Evolutionary conservation across 805 yeast genomes (phyloP).

Genomic region (Hanseniaspora thailandica): DNA sequence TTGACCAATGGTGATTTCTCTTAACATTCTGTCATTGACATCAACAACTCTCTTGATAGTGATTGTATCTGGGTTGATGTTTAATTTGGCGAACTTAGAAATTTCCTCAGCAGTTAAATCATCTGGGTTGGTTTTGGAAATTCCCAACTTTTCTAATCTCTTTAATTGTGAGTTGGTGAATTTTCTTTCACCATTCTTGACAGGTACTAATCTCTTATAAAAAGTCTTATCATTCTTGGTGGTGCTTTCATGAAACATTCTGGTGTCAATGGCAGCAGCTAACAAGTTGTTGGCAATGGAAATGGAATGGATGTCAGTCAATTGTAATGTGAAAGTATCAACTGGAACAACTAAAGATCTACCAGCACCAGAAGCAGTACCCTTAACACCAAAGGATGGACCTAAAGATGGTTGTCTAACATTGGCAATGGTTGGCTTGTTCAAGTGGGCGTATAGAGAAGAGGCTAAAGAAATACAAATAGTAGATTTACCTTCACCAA

Average conservation of each 20-base stretch:
- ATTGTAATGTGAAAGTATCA: slow-evolving; percentile 97
- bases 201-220: slow-evolving; percentile 76
- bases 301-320: slow-evolving; percentile 94
- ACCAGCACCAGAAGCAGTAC: slow-evolving; percentile 99
- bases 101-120: slow-evolving; percentile 69
- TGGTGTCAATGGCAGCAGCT: slow-evolving; percentile 93
- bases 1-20: slow-evolving; percentile 81
- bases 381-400: slow-evolving; percentile 96
- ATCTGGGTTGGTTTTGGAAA: slow-evolving; percentile 66
- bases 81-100: slow-evolving; percentile 62
- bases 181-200: slow-evolving; percentile 64
- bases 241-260: slow-evolving; percentile 89
- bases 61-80: slow-evolving; percentile 80
- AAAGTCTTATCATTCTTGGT: slow-evolving; percentile 68
- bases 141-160: slow-evolving; percentile 71
- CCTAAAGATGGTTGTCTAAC: slow-evolving; percentile 98
- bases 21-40: slow-evolving; percentile 80
- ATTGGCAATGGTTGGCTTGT: slow-evolving; percentile 75
- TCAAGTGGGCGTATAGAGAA: slow-evolving; percentile 84
- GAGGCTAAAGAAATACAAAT: slow-evolving; percentile 96
- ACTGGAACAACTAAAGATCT: slow-evolving; percentile 95
- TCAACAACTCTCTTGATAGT: slow-evolving; percentile 91
- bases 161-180: slow-evolving; percentile 70
- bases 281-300: slow-evolving; percentile 84
- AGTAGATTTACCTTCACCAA: slow-evolving; percentile 96